A percentile compares a stretch with the other conserved stretches of the same genome.
Evolutionary conservation across 2,329 filamentous ascomycete species (phyloP).

Genomic region (Fusarium redolens): DNA sequence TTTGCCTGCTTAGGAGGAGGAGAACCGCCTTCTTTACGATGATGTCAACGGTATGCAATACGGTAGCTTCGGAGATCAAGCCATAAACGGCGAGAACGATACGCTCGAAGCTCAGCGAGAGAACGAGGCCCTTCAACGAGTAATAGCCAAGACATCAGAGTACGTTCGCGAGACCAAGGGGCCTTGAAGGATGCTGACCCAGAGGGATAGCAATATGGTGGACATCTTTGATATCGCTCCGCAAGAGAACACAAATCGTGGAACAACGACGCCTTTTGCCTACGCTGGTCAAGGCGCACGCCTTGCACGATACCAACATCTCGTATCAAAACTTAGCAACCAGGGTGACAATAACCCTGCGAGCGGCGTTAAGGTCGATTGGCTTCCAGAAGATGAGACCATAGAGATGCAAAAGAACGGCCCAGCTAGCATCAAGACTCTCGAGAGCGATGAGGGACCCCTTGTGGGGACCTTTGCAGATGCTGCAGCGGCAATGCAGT

Average conservation of each 20-base stretch:
- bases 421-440: slow-evolving; percentile 48
- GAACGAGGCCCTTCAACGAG: slow-evolving; percentile 71
- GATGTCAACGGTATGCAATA: slow-evolving; percentile 70
- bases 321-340: slow-evolving; percentile 68
- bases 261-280: slow-evolving; percentile 55
- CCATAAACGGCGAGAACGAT: slow-evolving; percentile 66
- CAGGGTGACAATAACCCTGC: slow-evolving; percentile 55
- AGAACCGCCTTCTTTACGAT: slow-evolving; percentile 69
- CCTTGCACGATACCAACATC: slow-evolving; percentile 68
- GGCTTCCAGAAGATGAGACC: slow-evolving; percentile 64
- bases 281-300: slow-evolving; percentile 67
- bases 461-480: slow-evolving; percentile 72
- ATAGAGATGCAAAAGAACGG: slow-evolving; percentile 57
- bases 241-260: slow-evolving; percentile 55
- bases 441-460: slow-evolving; percentile 53
- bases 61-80: slow-evolving; percentile 70
- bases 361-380: slow-evolving; percentile 64
- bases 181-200: slow-evolving; percentile 14
- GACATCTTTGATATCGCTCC: slow-evolving; percentile 75
- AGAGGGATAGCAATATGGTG: slow-evolving; percentile 67
- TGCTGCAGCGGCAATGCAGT: slow-evolving; percentile 64
- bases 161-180: slow-evolving; percentile 50
- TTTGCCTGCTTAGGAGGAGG: slow-evolving; percentile 61
- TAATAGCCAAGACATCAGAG: slow-evolving; percentile 74
- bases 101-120: slow-evolving; percentile 72